A percentile compares a stretch with the other conserved stretches of the same genome.
These are phyloP conservation scores for Colletotrichum sp. DNA, from an alignment of 2,329 filamentous ascomycete genomes.

Conservation along the genomic window DNA sequence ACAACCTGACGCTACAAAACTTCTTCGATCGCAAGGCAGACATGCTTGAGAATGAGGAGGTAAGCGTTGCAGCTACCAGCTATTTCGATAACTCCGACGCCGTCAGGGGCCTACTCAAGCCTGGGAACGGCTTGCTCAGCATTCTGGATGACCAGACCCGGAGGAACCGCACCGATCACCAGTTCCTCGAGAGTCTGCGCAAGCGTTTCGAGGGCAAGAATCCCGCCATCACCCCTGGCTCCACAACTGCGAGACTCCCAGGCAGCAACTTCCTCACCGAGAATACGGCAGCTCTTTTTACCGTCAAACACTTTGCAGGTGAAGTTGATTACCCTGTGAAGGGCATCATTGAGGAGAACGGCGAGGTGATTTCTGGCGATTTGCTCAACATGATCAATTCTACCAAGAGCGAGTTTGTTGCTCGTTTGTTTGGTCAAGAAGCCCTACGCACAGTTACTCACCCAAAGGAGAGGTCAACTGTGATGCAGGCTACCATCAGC, in stretches of 20 bases:
- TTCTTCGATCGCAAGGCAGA: slow-evolving; percentile 97
- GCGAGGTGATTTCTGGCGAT: slow-evolving; percentile 94
- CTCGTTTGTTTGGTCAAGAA: slow-evolving; percentile 94
- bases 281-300: slow-evolving; percentile 81
- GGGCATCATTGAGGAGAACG: slow-evolving; percentile 91
- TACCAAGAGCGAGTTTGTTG: slow-evolving; percentile 87
- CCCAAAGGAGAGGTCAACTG: slow-evolving; percentile 85
- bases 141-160: slow-evolving; percentile 96
- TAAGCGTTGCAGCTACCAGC: slow-evolving; percentile 86
- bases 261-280: slow-evolving; percentile 90
- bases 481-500: slow-evolving; percentile 95
- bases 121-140: slow-evolving; percentile 89
- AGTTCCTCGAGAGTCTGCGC: slow-evolving; percentile 87
- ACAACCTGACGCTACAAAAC: slow-evolving; percentile 91
- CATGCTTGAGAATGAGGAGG: slow-evolving; percentile 91
- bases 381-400: slow-evolving; percentile 91
- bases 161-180: slow-evolving; percentile 84
- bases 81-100: slow-evolving; percentile 99
- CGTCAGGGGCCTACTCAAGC: slow-evolving; percentile 88
- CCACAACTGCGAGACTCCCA: slow-evolving; percentile 76
- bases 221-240: slow-evolving; percentile 81
- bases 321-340: slow-evolving; percentile 93
- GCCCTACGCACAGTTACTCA: slow-evolving; percentile 92
- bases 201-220: slow-evolving; percentile 97
- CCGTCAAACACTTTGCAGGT: slow-evolving; percentile 92